Conservation (phyloP, 2,329 filamentous ascomycete species). For the Aspergillus flavus region DNA sequence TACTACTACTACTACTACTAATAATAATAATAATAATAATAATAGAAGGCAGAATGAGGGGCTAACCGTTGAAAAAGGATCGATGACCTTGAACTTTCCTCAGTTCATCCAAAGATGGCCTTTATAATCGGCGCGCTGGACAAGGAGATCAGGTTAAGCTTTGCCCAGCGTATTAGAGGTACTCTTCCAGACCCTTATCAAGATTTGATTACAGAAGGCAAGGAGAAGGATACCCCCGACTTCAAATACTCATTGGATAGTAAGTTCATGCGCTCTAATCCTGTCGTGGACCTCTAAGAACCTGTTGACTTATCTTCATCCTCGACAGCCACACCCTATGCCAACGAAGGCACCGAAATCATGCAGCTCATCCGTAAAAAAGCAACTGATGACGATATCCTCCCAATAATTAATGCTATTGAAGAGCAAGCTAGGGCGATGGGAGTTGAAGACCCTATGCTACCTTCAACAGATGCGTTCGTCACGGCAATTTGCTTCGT, state of each 20-base stretch:
- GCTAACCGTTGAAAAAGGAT: slow-evolving; percentile 52
- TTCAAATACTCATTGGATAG: slow-evolving; percentile 84
- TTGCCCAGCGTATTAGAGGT: slow-evolving; percentile 92
- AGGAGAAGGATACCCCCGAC: slow-evolving; percentile 93
- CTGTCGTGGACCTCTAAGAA: not conserved
- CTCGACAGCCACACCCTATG: slow-evolving; percentile 71
- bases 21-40: too few relatives aligned
- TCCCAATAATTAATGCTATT: slow-evolving; percentile 76
- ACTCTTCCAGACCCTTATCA: slow-evolving; percentile 86
- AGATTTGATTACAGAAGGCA: slow-evolving; percentile 76
- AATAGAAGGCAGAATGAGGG: not conserved
- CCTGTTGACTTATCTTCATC: not conserved
- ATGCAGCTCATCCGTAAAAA: slow-evolving; percentile 80
- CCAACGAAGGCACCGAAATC: slow-evolving; percentile 80
- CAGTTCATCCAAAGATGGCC: slow-evolving; percentile 84
- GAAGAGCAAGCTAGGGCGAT: slow-evolving; percentile 73
- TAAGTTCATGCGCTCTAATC: slow-evolving; percentile 47
- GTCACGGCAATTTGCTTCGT: slow-evolving; percentile 92
- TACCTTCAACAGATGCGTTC: slow-evolving; percentile 90
- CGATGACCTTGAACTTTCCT: slow-evolving; percentile 76
- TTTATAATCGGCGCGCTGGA: slow-evolving; percentile 90
- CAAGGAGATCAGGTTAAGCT: slow-evolving; percentile 95
- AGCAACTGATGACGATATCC: slow-evolving; percentile 82
- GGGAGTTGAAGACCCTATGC: slow-evolving; percentile 71
- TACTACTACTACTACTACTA: too few relatives aligned